Conservation (phyloP, 2,329 filamentous ascomycete genomes). For the Coniochaeta sp. region DNA sequence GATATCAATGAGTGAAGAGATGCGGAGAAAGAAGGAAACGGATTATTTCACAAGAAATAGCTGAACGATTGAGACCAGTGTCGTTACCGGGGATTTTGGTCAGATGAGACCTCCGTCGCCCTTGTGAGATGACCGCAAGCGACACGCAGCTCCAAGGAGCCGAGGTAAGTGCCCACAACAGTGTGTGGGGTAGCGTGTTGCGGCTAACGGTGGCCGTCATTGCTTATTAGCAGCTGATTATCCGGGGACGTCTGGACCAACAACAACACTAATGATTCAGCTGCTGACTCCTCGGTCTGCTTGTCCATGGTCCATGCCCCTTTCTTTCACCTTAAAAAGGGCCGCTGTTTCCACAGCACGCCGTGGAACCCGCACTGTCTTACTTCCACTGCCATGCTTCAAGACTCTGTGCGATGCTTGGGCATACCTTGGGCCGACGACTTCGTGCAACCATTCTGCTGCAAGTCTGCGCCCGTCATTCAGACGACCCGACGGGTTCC, state of each 20-base stretch:
- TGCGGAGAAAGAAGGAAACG: neutral
- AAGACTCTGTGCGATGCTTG: neutral
- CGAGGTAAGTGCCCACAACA: neutral
- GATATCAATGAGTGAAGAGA: neutral
- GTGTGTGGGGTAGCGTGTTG: neutral
- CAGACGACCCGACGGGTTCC: neutral
- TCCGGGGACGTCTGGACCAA: neutral
- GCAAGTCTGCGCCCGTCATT: neutral
- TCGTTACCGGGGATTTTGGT: neutral
- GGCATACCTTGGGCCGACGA: neutral
- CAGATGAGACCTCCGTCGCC: conserved; percentile 6
- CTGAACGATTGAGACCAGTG: neutral
- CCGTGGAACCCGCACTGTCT: neutral
- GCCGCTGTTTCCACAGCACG: neutral
- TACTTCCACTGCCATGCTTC: neutral
- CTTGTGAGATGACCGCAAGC: neutral
- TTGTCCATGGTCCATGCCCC: too few relatives aligned
- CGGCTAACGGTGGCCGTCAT: neutral
- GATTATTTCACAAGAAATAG: conserved; percentile 3
- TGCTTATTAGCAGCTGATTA: neutral
- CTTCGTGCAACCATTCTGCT: neutral
- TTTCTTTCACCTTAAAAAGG: neutral
- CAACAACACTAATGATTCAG: neutral
- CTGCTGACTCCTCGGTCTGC: neutral
- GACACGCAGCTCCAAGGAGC: neutral